Evolutionary conservation across 2,329 filamentous ascomycete genomes (phyloP).

Genomic region (Gnomoniopsis sp.): DNA sequence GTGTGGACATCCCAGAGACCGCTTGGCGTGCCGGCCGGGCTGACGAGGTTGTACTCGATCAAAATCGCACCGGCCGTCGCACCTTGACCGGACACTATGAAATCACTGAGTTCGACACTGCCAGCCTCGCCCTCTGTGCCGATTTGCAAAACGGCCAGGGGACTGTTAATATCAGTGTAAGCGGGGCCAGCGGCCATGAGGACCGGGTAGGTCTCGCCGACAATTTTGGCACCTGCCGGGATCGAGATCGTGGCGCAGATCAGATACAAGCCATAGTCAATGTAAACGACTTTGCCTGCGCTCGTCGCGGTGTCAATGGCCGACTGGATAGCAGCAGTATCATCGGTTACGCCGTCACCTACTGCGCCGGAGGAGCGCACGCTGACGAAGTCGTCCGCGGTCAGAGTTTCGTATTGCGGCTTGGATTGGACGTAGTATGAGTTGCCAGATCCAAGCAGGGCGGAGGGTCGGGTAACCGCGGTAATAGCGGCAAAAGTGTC

Average conservation of each 20-base stretch:
- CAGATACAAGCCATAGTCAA: conserved; percentile 55
- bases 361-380: conserved; percentile 30
- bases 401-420: conserved; percentile 64
- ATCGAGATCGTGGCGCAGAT: conserved; percentile 45
- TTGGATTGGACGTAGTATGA: conserved; percentile 63
- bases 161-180: conserved; percentile 57
- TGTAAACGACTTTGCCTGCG: conserved; percentile 49
- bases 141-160: conserved; percentile 61
- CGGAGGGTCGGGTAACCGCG: conserved; percentile 44
- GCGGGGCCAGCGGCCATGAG: conserved; percentile 52
- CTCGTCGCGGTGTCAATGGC: conserved; percentile 50
- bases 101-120: conserved; percentile 66
- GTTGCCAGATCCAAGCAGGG: conserved; percentile 44
- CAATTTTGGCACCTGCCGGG: conserved; percentile 44
- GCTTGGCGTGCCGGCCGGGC: conserved; percentile 32
- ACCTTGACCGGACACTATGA: conserved; percentile 67
- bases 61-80: conserved; percentile 64
- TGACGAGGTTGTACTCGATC: conserved; percentile 68
- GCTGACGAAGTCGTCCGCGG: conserved; percentile 56
- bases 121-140: conserved; percentile 59
- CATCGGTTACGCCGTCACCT: conserved; percentile 56
- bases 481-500: conserved; percentile 46
- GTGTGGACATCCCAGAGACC: conserved; percentile 75
- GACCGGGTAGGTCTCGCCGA: conserved; percentile 53
- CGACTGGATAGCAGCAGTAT: conserved; percentile 56